Evolutionary conservation across 2,329 filamentous ascomycete genomes (phyloP), one percentile per base, ranked within the genome.

Genomic region (Cytospora leucostoma): DNA sequence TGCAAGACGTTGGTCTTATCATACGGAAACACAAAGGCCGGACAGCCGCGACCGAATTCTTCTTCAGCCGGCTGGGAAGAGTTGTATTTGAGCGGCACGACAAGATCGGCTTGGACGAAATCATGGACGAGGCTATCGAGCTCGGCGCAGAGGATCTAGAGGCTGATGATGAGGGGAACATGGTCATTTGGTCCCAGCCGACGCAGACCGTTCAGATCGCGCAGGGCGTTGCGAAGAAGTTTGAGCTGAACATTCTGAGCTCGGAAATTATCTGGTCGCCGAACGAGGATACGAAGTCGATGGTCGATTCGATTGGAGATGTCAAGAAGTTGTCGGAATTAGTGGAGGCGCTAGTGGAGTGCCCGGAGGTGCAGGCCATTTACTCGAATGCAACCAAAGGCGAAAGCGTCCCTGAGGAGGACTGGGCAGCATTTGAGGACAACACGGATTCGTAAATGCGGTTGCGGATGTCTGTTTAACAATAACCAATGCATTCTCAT

Each of bases 261-360:
- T 87, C 87, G 19, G 91, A 96, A 62, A 94, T 97, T 59, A 83
- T 97, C 51, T 97, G 92, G 88, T 85, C 89, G 64, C 85, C 92
- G 0, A 95, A 94, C 65, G 86, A 89, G 70, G 93, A 97, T 66
- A 93, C 90, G 0, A 85, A 85, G 73, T 85, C 91, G 19, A 78
- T 80, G 8, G 70, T 93, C 47, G 83, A 88, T 63, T 81, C 84
- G 17, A 77, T 82, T 15, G 79, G 83, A 13, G 80, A 84, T 1
- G 81, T 82, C 0, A 77, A 82, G 56, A 77, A 80, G 19, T 78
- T 97, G 34, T 79, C 80, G 51, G 79, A 82, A 4, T 83, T 96
- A 34, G 70, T 88, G 21, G 79, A 84, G 13, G 76, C 78, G 7
- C 69, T 92, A 38, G 83, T 87, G 63, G 90, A 94, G 56, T 82